Evolutionary conservation across 2,329 filamentous ascomycete species (phyloP).

Genomic region (Alternaria solani): DNA sequence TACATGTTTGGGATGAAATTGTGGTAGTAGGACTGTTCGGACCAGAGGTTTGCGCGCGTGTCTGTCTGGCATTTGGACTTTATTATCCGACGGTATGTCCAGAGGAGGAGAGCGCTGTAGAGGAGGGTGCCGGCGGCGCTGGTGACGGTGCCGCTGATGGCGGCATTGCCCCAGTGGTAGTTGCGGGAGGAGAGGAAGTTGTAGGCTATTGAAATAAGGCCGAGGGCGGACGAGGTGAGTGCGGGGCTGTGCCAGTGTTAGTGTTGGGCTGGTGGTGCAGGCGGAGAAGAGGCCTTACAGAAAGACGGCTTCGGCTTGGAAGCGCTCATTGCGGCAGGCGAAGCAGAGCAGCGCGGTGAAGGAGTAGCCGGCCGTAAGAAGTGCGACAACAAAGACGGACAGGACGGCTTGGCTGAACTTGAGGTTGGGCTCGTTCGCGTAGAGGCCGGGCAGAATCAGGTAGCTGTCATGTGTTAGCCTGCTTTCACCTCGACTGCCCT

Average conservation of each 20-base stretch:
- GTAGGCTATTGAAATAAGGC: constrained; percentile 59
- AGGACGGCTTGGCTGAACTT: constrained; percentile 52
- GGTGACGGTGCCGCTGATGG: constrained; percentile 55
- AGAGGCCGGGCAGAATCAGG: constrained; percentile 59
- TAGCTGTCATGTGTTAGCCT: constrained; percentile 49
- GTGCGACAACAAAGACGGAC: constrained; percentile 56
- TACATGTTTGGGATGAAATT: constrained; percentile 60
- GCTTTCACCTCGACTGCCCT: background rate
- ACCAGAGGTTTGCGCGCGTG: constrained; percentile 41
- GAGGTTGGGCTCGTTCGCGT: constrained; percentile 51
- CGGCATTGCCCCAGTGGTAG: constrained; percentile 55
- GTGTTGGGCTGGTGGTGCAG: constrained; percentile 10
- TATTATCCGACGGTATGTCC: constrained; percentile 53
- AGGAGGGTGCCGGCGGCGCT: constrained; percentile 50
- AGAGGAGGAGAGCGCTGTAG: constrained; percentile 55
- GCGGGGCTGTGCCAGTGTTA: constrained; percentile 44
- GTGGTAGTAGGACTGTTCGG: constrained; percentile 52
- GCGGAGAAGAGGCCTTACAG: constrained; percentile 42
- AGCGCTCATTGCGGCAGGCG: constrained; percentile 55
- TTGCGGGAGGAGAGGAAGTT: constrained; percentile 54
- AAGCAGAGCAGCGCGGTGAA: constrained; percentile 59
- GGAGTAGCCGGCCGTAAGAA: constrained; percentile 59
- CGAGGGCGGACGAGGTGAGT: constrained; percentile 56
- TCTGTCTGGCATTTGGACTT: constrained; percentile 35
- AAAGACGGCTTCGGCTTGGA: constrained; percentile 59